Base-by-base conservation (phyloP, 192 early-diverging fungal genomes). In the Thamnidium elegans region DNA sequence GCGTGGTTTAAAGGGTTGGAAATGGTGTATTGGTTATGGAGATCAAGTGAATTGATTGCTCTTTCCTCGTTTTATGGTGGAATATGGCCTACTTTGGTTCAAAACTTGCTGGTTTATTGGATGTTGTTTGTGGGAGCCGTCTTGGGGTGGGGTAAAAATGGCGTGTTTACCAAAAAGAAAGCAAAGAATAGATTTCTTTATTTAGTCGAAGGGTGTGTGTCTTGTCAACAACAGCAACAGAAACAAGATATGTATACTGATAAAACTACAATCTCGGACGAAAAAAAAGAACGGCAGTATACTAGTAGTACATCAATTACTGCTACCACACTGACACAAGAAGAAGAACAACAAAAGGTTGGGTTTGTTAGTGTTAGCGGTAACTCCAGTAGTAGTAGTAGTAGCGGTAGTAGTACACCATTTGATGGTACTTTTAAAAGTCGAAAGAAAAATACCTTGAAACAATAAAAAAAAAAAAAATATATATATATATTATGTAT, bases 1-100 rank as follows among this genome's bases (percentile, higher is more conserved):
- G 60, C 70, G 0, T 62, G 65, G 63, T 62, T 66, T 32, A 62
- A 67, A 36, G 65, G 58, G 0, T 31, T 26, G 0, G 61, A 58
- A 19, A 43, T 67, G 0, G 43, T 73, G 7, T 68, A 65, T 21
- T 73, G 71, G 71, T 31, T 73, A 17, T 73, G 71, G 71, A 32
- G 71, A 19, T 48, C 39, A 42, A 64, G 66, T 13, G 71, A 73
- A 50, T 23, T 73, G 30, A 39, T 73, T 1, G 62, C 66, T 30
- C 45, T 73, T 0, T 54, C 66, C 10, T 59, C 61, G 4, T 73
- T 73, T 58, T 73, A 73, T 59, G 71, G 71, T 20, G 71, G 71
- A 1, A 21, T 68, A 15, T 73, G 71, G 71, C 71, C 71, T n/a
- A 73, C 66, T 0, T 52, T 73, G 52, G 36, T 63, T 2, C 50